A percentile compares a stretch with the other conserved stretches of the same genome.
These are phyloP conservation scores for Verticillium zaregamsianum DNA, from an alignment of 2,329 filamentous ascomycete species.

Conservation along the genomic window DNA sequence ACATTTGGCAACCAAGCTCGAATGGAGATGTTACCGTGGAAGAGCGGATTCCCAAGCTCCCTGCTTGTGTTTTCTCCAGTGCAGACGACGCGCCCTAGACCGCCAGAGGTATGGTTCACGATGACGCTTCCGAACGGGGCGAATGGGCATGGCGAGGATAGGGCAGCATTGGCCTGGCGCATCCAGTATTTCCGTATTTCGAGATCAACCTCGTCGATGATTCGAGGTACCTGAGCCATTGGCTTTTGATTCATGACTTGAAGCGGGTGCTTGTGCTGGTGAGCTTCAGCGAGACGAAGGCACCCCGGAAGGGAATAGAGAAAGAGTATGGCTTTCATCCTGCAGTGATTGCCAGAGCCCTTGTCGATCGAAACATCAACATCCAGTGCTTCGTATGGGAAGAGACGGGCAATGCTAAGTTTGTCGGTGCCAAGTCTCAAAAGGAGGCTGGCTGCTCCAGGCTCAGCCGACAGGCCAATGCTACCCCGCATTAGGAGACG, in stretches of 20 bases:
- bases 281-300: not conserved
- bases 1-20: not conserved
- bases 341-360: too few relatives aligned
- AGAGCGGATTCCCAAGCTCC: slow-evolving; percentile 42
- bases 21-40: slow-evolving; percentile 36
- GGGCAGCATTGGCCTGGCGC: slow-evolving; percentile 40
- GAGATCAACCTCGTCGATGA: slow-evolving; percentile 17
- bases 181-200: slow-evolving; percentile 47
- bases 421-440: too few relatives aligned
- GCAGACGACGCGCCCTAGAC: slow-evolving; percentile 42
- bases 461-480: too few relatives aligned
- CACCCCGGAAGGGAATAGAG: not conserved
- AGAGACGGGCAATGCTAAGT: too few relatives aligned
- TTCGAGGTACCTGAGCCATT: not conserved
- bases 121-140: slow-evolving; percentile 49
- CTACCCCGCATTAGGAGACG: too few relatives aligned
- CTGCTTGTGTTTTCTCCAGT: slow-evolving; percentile 42
- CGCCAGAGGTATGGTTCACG: slow-evolving; percentile 47
- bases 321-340: not conserved
- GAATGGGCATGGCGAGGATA: slow-evolving; percentile 47
- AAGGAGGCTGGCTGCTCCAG: too few relatives aligned
- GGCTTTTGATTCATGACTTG: not conserved
- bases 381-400: too few relatives aligned
- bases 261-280: not conserved
- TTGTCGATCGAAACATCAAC: too few relatives aligned